phyloP scores from a whole-genome alignment of 352 stramenopile species.

The Pythium grandisporangium region DNA sequence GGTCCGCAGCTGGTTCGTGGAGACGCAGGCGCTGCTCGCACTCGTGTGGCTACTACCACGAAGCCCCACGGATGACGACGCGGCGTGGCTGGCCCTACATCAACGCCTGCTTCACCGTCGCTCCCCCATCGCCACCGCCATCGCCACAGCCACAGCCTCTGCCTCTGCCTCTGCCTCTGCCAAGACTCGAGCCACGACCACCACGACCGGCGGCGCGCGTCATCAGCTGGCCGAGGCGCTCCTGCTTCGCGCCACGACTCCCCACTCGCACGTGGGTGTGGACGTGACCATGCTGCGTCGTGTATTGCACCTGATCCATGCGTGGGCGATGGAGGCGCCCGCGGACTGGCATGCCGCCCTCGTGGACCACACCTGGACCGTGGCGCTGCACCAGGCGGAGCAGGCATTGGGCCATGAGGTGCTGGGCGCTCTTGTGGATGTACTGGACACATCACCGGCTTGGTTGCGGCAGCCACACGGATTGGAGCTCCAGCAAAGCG shows the following conservation, averaged over 20 bases:
- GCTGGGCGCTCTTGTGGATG: too few relatives aligned
- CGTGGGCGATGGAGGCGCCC: constrained; percentile 45
- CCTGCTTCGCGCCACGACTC: constrained; percentile 48
- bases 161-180: too few relatives aligned
- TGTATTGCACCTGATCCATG: constrained; percentile 33
- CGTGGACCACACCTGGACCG: constrained; percentile 52
- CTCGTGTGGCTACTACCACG: constrained; percentile 70
- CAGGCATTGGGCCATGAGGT: too few relatives aligned
- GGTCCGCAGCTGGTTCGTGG: constrained; percentile 43
- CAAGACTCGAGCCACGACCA: too few relatives aligned
- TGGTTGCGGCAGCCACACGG: too few relatives aligned
- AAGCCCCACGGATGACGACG: constrained; percentile 4
- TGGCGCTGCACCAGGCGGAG: constrained; percentile 35
- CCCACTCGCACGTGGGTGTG: too few relatives aligned
- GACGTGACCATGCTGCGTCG: constrained; percentile 41
- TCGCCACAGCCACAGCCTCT: constrained; percentile 35
- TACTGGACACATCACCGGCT: too few relatives aligned
- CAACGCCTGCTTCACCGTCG: constrained; percentile 29
- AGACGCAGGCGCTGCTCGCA: constrained; percentile 44
- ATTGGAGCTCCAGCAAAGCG: constrained; percentile 46
- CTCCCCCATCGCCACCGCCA: too few relatives aligned
- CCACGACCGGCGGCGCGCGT: too few relatives aligned
- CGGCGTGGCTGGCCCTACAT: constrained; percentile 32
- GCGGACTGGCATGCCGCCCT: constrained; percentile 63
- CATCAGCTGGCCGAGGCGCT: constrained; percentile 51